Evolutionary conservation across 805 yeast species (phyloP).

Genomic region (Komagataella pastoris): DNA sequence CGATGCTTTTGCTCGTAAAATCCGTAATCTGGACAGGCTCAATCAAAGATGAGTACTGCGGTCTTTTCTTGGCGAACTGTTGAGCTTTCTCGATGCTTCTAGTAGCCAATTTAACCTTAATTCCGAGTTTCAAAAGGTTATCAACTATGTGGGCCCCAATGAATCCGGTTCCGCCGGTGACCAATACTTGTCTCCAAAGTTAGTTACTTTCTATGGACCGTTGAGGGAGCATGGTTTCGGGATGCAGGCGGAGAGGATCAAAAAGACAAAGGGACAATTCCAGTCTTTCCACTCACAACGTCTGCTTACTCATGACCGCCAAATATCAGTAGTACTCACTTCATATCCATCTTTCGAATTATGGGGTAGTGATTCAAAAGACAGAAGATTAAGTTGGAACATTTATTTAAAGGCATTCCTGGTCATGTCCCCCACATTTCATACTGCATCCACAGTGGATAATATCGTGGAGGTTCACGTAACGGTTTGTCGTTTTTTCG

Average conservation of each 20-base stretch:
- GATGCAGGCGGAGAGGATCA: neutral
- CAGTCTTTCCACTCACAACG: neutral
- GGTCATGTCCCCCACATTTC: neutral
- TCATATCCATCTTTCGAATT: neutral
- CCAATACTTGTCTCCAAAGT: conserved; percentile 1
- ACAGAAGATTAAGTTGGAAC: neutral
- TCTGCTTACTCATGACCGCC: neutral
- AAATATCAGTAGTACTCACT: neutral
- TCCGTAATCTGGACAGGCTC: conserved; percentile 8
- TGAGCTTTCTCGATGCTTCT: conserved; percentile 9
- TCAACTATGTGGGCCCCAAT: conserved; percentile 4
- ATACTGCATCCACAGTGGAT: neutral
- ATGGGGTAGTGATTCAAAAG: neutral
- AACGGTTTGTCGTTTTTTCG: neutral
- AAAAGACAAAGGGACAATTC: too few species aligned
- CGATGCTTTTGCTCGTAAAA: conserved; percentile 1
- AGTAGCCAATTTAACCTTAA: conserved; percentile 13
- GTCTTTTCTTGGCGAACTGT: conserved; percentile 7
- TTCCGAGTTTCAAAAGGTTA: conserved; percentile 3
- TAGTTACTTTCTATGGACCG: neutral
- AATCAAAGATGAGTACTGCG: conserved; percentile 5
- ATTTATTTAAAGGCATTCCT: neutral
- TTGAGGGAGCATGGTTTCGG: too few species aligned
- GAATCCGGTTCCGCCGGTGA: conserved; percentile 4
- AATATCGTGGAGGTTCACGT: neutral